Conservation (phyloP, 2,329 filamentous ascomycete genomes). For the Penicillium hesseltinei region DNA sequence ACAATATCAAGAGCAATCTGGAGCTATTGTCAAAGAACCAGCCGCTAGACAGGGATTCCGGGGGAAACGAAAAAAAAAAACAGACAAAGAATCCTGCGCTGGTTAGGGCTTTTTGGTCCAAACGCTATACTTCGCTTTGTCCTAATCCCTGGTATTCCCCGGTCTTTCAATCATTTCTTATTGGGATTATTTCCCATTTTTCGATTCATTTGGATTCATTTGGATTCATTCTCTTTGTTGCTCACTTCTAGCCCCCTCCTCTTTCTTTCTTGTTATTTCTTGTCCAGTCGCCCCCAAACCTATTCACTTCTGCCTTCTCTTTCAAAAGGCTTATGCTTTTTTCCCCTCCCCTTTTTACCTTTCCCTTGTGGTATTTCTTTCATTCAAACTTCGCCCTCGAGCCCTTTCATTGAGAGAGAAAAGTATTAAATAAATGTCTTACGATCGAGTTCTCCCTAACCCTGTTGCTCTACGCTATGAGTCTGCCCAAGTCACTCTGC, state of each 20-base stretch:
- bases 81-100: slow-evolving; percentile 9
- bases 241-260: not conserved
- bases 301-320: slow-evolving; percentile 17
- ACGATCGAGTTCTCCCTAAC: slow-evolving; percentile 48
- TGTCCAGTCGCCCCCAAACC: not conserved
- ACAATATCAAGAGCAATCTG: slow-evolving; percentile 15
- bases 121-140: slow-evolving; percentile 13
- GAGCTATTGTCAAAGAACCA: slow-evolving; percentile 21
- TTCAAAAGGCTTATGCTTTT: slow-evolving; percentile 12
- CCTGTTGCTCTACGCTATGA: slow-evolving; percentile 45
- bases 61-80: not conserved
- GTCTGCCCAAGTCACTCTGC: slow-evolving; percentile 30
- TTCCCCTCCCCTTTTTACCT: not conserved
- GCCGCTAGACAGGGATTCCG: slow-evolving; percentile 15
- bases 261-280: slow-evolving; percentile 17
- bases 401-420: slow-evolving; percentile 10
- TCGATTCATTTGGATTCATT: not conserved
- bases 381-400: slow-evolving; percentile 10
- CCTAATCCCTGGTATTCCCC: not conserved
- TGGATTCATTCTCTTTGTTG: slow-evolving; percentile 11
- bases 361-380: slow-evolving; percentile 2
- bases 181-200: slow-evolving; percentile 12
- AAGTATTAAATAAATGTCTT: slow-evolving; percentile 43
- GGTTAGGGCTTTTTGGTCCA: slow-evolving; percentile 11
- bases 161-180: slow-evolving; percentile 7